Percentiles rank a stretch among this genome's conserved stretches.
phyloP scores from a whole-genome alignment of 2,329 filamentous ascomycete genomes.

The Nemania sp. region DNA sequence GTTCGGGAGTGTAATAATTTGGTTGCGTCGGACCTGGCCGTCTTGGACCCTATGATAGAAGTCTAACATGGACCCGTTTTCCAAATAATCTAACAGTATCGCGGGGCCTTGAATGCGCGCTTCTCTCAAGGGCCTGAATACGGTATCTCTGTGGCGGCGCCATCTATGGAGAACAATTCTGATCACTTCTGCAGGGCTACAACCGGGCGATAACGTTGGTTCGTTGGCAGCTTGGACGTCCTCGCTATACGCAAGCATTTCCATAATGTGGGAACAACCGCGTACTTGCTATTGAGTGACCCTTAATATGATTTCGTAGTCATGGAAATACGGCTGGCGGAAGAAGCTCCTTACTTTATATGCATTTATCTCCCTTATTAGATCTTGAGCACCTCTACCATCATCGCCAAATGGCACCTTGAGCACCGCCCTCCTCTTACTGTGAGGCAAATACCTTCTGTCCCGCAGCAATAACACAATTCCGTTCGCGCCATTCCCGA shows the following conservation, averaged over 20 bases:
- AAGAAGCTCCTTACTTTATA: background rate
- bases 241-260: background rate
- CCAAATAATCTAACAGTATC: constrained; percentile 8
- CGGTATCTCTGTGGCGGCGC: background rate
- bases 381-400: background rate
- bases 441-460: background rate
- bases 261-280: background rate
- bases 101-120: background rate
- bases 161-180: background rate
- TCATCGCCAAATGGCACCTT: background rate
- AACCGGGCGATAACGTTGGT: background rate
- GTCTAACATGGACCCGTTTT: background rate
- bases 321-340: background rate
- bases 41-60: background rate
- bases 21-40: too few species aligned
- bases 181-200: background rate
- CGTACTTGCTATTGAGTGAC: background rate
- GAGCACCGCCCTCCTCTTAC: background rate
- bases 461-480: constrained; percentile 4
- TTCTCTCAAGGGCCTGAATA: background rate
- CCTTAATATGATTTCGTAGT: background rate
- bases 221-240: background rate
- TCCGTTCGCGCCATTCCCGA: background rate
- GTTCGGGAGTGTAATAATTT: background rate
- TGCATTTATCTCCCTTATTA: background rate